Evolutionary conservation across 2,329 filamentous ascomycete genomes (phyloP).

Genomic region (Elsinoe fawcettii): DNA sequence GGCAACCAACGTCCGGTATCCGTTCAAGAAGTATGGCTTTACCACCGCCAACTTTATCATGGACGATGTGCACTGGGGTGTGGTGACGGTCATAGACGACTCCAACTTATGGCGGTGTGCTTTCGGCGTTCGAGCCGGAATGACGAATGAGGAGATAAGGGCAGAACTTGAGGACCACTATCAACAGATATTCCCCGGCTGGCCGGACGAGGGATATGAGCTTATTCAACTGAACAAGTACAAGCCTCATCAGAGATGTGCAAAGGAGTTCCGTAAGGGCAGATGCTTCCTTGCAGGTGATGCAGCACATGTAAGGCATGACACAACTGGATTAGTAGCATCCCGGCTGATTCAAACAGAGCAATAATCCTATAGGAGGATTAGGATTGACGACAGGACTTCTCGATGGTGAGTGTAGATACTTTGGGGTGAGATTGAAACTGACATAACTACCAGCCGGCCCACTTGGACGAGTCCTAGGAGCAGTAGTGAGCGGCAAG

Average conservation of each 20-base stretch:
- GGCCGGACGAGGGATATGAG: conserved; percentile 5
- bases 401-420: not conserved
- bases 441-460: not conserved
- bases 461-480: not conserved
- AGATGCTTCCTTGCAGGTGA: not conserved
- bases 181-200: not conserved
- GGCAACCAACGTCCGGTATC: not conserved
- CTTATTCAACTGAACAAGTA: conserved; percentile 2
- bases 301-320: not conserved
- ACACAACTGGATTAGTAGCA: not conserved
- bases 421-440: not conserved
- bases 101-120: not conserved
- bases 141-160: conserved; percentile 5
- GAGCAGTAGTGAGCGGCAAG: not conserved
- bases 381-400: conserved; percentile 2
- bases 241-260: conserved; percentile 1
- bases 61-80: not conserved
- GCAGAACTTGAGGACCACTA: conserved; percentile 1
- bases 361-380: conserved; percentile 4
- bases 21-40: conserved; percentile 2
- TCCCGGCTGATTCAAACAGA: not conserved
- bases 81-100: conserved; percentile 9
- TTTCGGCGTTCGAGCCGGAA: not conserved
- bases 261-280: not conserved
- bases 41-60: conserved; percentile 2